These are phyloP conservation scores for Suillus bovinus DNA, from an alignment of 768 basidiomycete species.

Conservation along the genomic window DNA sequence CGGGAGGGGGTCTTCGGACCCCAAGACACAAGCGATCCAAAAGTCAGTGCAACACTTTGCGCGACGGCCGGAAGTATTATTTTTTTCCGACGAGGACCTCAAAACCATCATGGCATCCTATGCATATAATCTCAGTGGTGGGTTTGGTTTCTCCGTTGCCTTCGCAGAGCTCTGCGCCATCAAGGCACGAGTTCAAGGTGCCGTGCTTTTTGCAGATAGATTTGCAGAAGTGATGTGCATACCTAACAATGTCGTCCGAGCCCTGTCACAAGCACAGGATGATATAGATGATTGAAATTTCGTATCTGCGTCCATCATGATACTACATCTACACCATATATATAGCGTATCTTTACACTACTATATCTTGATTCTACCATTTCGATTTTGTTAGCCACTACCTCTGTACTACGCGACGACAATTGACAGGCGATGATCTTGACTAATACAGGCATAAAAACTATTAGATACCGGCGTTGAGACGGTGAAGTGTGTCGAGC, in stretches of 20 bases:
- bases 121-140: conserved; percentile 39
- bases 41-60: conserved; percentile 19
- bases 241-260: conserved; percentile 19
- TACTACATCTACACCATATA: too few relatives aligned
- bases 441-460: too few relatives aligned
- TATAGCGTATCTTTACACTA: neutral
- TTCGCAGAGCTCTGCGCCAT: conserved; percentile 52
- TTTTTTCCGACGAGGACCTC: conserved; percentile 37
- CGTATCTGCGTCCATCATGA: neutral
- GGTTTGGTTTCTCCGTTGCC: conserved; percentile 56
- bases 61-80: conserved; percentile 22
- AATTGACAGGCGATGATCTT: too few relatives aligned
- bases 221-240: conserved; percentile 29
- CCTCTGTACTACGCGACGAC: neutral
- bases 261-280: conserved; percentile 18
- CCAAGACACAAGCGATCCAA: conserved; percentile 22
- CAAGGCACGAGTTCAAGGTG: conserved; percentile 47
- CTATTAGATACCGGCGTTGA: too few relatives aligned
- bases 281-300: conserved; percentile 10
- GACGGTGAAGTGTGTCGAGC: too few relatives aligned
- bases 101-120: conserved; percentile 51
- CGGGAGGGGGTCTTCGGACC: conserved; percentile 22
- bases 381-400: neutral
- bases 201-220: conserved; percentile 18
- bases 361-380: neutral